Evolutionary conservation across 176 grass and related monocot species (phyloP).

Genomic region (Oryza glumipatula): DNA sequence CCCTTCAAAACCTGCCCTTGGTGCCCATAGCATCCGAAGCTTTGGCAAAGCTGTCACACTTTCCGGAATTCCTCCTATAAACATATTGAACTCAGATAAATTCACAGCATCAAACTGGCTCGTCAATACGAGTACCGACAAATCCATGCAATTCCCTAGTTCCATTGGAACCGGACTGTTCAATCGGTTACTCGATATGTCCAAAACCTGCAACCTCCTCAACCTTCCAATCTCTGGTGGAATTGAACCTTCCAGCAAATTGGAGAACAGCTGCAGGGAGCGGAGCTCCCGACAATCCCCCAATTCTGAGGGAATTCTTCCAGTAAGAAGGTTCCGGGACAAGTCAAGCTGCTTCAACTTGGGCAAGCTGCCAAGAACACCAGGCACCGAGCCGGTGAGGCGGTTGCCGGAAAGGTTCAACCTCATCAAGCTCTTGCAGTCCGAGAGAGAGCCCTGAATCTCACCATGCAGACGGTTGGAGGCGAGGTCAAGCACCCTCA

Average conservation of each 20-base stretch:
- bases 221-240: constrained; percentile 66
- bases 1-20: constrained; percentile 42
- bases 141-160: constrained; percentile 66
- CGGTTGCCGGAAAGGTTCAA: constrained; percentile 80
- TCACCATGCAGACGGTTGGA: constrained; percentile 69
- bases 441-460: constrained; percentile 60
- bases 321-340: constrained; percentile 54
- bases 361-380: constrained; percentile 41
- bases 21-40: constrained; percentile 62
- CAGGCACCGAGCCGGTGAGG: constrained; percentile 49
- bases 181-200: constrained; percentile 75
- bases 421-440: constrained; percentile 53
- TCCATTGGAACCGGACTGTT: constrained; percentile 59
- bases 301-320: constrained; percentile 63
- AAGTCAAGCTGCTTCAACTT: constrained; percentile 55
- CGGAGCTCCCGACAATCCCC: constrained; percentile 63
- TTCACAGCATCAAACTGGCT: constrained; percentile 54
- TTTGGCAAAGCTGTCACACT: constrained; percentile 53
- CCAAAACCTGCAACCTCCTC: constrained; percentile 68
- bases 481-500: constrained; percentile 60
- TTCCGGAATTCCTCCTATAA: constrained; percentile 51
- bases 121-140: constrained; percentile 66
- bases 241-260: constrained; percentile 69
- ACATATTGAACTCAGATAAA: constrained; percentile 64
- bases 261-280: constrained; percentile 65